A percentile compares a stretch with the other conserved stretches of the same genome.
Conservation (phyloP, 2,329 filamentous ascomycete species). For the Penicillium psychrosexuale region DNA sequence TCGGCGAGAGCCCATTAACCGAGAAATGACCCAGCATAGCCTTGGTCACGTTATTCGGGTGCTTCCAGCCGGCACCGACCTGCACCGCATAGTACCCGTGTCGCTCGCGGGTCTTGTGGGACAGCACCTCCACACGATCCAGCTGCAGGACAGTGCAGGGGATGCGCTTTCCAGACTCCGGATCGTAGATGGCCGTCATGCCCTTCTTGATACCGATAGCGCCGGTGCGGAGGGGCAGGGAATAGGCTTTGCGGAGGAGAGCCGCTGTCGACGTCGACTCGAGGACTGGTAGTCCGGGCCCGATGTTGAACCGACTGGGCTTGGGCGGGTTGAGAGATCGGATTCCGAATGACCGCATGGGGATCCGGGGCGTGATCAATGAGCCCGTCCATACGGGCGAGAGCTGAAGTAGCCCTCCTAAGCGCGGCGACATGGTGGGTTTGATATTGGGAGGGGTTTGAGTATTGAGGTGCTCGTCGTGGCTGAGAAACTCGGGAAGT, state of each 20-base stretch:
- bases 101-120: conserved; percentile 73
- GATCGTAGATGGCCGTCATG: conserved; percentile 87
- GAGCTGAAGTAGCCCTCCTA: conserved; percentile 31
- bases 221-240: conserved; percentile 68
- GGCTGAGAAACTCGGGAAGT: conserved; percentile 13
- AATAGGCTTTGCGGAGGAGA: conserved; percentile 56
- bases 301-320: conserved; percentile 53
- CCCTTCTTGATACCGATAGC: conserved; percentile 87
- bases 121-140: conserved; percentile 85
- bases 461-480: not conserved
- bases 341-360: conserved; percentile 50
- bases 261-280: conserved; percentile 58
- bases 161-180: conserved; percentile 69
- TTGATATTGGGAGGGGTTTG: not conserved
- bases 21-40: conserved; percentile 87
- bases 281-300: conserved; percentile 51
- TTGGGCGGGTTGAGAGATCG: conserved; percentile 56
- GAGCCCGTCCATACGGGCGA: conserved; percentile 21
- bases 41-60: conserved; percentile 72
- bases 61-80: conserved; percentile 73
- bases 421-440: conserved; percentile 36
- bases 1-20: conserved; percentile 74
- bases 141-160: conserved; percentile 92
- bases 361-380: conserved; percentile 20
- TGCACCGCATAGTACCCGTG: conserved; percentile 96